These are phyloP conservation scores for Grosmannia huntii DNA, from an alignment of 2,329 filamentous ascomycete genomes.

Conservation along the genomic window DNA sequence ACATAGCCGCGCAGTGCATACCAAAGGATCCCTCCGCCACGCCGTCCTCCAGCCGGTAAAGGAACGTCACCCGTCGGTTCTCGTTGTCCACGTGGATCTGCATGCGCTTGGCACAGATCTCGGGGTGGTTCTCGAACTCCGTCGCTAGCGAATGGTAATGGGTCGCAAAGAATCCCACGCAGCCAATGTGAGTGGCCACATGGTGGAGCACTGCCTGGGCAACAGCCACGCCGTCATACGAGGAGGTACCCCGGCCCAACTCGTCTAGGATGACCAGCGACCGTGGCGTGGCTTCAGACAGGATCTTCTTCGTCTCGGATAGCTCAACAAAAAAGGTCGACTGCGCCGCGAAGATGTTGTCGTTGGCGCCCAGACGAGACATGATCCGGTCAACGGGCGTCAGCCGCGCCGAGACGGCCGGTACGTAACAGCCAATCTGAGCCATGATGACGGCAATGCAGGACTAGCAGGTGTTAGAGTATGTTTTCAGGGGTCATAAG, in stretches of 20 bases:
- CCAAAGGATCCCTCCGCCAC: constrained; percentile 95
- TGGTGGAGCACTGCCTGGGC: constrained; percentile 97
- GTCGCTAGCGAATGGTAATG: constrained; percentile 91
- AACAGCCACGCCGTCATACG: constrained; percentile 92
- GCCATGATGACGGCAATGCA: constrained; percentile 96
- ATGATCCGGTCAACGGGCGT: constrained; percentile 96
- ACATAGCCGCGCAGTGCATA: constrained; percentile 99
- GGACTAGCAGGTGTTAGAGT: constrained; percentile 40
- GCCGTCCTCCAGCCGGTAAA: constrained; percentile 87
- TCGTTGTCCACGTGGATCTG: constrained; percentile 84
- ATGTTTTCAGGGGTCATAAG: too few relatives aligned
- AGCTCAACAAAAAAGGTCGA: constrained; percentile 98
- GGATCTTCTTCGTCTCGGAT: constrained; percentile 94
- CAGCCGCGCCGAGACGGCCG: constrained; percentile 66
- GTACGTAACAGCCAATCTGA: constrained; percentile 87
- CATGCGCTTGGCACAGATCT: constrained; percentile 81
- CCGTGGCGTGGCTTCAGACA: constrained; percentile 83
- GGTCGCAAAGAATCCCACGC: constrained; percentile 91
- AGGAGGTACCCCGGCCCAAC: constrained; percentile 84
- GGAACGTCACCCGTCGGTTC: constrained; percentile 78
- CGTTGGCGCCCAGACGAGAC: constrained; percentile 92
- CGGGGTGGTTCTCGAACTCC: constrained; percentile 81
- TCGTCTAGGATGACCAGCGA: constrained; percentile 96
- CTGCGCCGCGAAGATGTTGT: constrained; percentile 97
- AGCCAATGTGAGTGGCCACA: constrained; percentile 83